Base-by-base conservation (phyloP, 345 rosid genomes). In the Gossypium herbaceum region DNA sequence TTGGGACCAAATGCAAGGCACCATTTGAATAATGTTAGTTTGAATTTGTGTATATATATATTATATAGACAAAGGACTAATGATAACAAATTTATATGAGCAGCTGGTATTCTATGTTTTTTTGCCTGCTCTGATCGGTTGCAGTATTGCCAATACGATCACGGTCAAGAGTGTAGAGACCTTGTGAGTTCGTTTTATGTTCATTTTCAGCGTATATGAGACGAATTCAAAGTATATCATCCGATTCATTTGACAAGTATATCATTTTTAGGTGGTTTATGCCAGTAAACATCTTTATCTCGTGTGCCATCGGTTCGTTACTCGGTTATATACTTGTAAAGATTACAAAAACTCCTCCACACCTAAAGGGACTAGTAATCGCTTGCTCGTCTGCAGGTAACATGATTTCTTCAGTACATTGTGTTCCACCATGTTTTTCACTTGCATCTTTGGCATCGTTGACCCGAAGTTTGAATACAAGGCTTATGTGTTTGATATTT, bases 371-470 rank as follows among this genome's bases (percentile, higher is more conserved):
- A 51, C 87, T 87, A 2, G 78, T 87, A 22, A 12, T 85, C n/a
- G 87, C 88, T 44, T 82, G 87, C 78, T 87, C 86, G 27, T 75
- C 87, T 27, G 87, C 86, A 67, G 90, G 90, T 80, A 80, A 24
- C n/a, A 25, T 22, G 2, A 68, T 68, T 68, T 45, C 41, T 24
- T 48, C 56, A 48, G 56, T 48, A 6, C 29, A 20, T 22, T 61
- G 66, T 61, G 44, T 8, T 61, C 15, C 41, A 47, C 45, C 45
- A 29, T 12, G 66, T 15, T 16, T 29, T 29, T 61, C 66, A 27
- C 20, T 20, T 61, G 5, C 66, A 61, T 61, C 44, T 61, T 61
- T 8, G 13, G 48, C 24, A 8, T 39, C 8, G n/a, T 39, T 15
- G 47, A 6, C 48, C 11, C 11, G 41, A 17, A 63, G 50, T 34